Conservation (phyloP, 1,284 basidiomycete species). For the Takashimella koratensis region DNA sequence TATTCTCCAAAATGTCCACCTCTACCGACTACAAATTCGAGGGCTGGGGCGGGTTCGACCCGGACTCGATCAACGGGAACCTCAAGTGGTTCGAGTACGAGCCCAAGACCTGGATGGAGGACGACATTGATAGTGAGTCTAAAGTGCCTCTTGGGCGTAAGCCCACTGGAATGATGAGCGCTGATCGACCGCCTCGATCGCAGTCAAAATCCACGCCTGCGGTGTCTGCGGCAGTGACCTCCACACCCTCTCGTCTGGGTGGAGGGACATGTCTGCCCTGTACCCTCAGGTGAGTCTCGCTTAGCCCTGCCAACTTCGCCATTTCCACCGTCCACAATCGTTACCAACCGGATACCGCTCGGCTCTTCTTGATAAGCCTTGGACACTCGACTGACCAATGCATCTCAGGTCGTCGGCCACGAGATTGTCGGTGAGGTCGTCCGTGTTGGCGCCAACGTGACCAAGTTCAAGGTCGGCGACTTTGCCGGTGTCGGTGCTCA, state of each 20-base stretch:
- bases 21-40: slow-evolving; percentile 19
- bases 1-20: slow-evolving; percentile 3
- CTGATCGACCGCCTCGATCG: too few relatives aligned
- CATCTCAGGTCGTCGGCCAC: slow-evolving; percentile 49
- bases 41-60: slow-evolving; percentile 43
- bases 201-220: slow-evolving; percentile 15
- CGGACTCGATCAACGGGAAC: slow-evolving; percentile 43
- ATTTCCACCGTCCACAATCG: too few relatives aligned
- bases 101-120: slow-evolving; percentile 45
- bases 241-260: slow-evolving; percentile 19
- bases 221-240: slow-evolving; percentile 20
- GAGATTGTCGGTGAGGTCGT: slow-evolving; percentile 53
- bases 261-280: slow-evolving; percentile 13
- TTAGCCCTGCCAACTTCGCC: too few relatives aligned
- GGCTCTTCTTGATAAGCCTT: too few relatives aligned
- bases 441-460: slow-evolving; percentile 42
- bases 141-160: too few relatives aligned
- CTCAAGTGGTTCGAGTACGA: slow-evolving; percentile 42
- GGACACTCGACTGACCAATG: too few relatives aligned
- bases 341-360: too few relatives aligned
- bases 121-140: slow-evolving; percentile 46
- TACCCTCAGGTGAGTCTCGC: slow-evolving; percentile 21
- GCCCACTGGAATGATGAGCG: too few relatives aligned
- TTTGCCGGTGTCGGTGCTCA: slow-evolving; percentile 54
- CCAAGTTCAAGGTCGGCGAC: slow-evolving; percentile 52